Evolutionary conservation across 805 yeast species (phyloP), one percentile per base, ranked within the genome.

Genomic region (Priceomyces carsonii): DNA sequence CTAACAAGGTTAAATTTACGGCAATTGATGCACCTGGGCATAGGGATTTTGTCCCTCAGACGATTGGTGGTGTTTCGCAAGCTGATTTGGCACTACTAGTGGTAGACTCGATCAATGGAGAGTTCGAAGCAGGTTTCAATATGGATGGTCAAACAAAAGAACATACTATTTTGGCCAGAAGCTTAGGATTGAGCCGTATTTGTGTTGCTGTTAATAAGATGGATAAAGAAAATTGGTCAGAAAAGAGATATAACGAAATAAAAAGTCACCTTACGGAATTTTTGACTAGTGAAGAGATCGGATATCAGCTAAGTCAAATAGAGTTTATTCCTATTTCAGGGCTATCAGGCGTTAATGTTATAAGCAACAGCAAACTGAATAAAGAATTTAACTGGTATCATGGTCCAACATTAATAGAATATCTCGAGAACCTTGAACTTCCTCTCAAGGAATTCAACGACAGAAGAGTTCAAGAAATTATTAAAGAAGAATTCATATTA

Each of bases 21-120:
- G 81, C 88, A 4, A 77, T 85, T 36, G 95, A 85, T 61, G 89
- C 95, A 1, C 95, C 95, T 0, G 95, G 95, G 0, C 95, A 85
- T 57, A 70, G 73, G 41, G 93, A 85, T 50, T 85, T 82, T 56
- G 85, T 85, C 20, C 95, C 95, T 3, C 86, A 83, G 48, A 83
- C 85, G 88, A 84, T 85, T 45, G 84, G 86, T 18, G 95, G 95
- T 18, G 83, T 85, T 1, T 63, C 84, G 3, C 89, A 83, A 50
- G 90, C 93, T 0, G 93, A 85, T 49, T 56, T 80, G 27, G 90
- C 90, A 0, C 65, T 85, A 12, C 65, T 85, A 25, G 86, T 85
- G 8, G 77, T 85, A 13, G 95, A 86, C 54, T 56, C 85, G 2
- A 67, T 72, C 26, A 64, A 68, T 2, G 79, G 82, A 24, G 88